Evolutionary conservation across 2,329 filamentous ascomycete species (phyloP).

Genomic region (Trichoderma harzianum): DNA sequence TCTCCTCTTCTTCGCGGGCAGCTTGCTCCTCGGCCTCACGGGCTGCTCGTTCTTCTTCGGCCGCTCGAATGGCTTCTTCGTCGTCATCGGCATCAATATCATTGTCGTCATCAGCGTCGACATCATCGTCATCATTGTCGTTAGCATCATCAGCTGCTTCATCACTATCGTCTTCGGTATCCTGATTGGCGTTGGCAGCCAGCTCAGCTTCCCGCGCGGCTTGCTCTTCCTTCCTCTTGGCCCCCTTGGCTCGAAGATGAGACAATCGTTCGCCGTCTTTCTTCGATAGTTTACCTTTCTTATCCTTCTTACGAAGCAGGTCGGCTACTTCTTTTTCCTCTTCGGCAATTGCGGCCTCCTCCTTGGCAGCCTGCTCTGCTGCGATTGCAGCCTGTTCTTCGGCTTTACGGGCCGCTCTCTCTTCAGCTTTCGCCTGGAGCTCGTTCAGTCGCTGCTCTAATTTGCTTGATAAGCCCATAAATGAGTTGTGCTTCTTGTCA

Average conservation of each 20-base stretch:
- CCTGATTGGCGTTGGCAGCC: conserved; percentile 5
- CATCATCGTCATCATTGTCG: conserved; percentile 24
- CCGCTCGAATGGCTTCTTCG: conserved; percentile 22
- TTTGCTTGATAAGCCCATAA: conserved; percentile 21
- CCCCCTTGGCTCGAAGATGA: not conserved
- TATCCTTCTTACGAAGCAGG: conserved; percentile 4
- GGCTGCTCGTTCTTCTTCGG: conserved; percentile 20
- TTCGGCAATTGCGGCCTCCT: conserved; percentile 11
- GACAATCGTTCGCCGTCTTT: conserved; percentile 7
- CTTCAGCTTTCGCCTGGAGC: conserved; percentile 7
- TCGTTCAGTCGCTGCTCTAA: not conserved
- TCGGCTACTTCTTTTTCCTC: conserved; percentile 8
- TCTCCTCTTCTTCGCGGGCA: conserved; percentile 24
- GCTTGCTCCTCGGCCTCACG: conserved; percentile 22
- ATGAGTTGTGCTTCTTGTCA: conserved; percentile 45
- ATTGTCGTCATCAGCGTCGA: conserved; percentile 22
- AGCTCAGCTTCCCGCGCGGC: conserved; percentile 17
- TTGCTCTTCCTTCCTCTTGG: conserved; percentile 17
- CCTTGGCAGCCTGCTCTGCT: conserved; percentile 18
- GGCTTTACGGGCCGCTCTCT: conserved; percentile 26
- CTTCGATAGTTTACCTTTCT: conserved; percentile 9
- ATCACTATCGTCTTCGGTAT: not conserved
- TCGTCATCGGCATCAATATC: conserved; percentile 30
- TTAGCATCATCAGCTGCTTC: conserved; percentile 30
- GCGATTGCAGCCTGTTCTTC: conserved; percentile 22